Conservation (phyloP, 2,329 filamentous ascomycete species). For the Plenodomus biglobosus region DNA sequence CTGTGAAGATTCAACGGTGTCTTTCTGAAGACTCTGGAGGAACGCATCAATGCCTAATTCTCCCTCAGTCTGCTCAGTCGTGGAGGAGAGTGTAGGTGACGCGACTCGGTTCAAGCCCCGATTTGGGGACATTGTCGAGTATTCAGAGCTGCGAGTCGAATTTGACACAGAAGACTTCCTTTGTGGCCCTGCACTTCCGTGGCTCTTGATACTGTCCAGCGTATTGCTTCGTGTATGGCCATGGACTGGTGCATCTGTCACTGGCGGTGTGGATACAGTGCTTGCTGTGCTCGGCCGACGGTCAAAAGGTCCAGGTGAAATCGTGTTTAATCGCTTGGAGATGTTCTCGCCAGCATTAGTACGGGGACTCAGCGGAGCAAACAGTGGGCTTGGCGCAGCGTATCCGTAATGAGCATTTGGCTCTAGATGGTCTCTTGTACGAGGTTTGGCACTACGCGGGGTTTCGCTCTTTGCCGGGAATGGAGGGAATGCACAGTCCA, state of each 20-base stretch:
- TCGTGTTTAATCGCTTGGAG: conserved; percentile 64
- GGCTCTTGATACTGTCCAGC: conserved; percentile 35
- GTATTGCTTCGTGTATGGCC: conserved; percentile 42
- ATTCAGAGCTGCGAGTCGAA: conserved; percentile 34
- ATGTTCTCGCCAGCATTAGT: conserved; percentile 49
- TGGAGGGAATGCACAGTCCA: conserved; percentile 57
- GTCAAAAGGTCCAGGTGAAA: conserved; percentile 68
- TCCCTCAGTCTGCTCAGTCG: conserved; percentile 25
- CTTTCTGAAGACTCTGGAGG: conserved; percentile 40
- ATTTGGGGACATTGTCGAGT: conserved; percentile 27
- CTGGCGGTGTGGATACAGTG: conserved; percentile 35
- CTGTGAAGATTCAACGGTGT: conserved; percentile 25
- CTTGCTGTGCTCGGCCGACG: conserved; percentile 42
- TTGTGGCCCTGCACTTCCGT: conserved; percentile 29
- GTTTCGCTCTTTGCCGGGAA: conserved; percentile 51
- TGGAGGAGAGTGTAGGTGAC: conserved; percentile 24
- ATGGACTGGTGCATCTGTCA: conserved; percentile 28
- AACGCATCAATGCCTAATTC: conserved; percentile 42
- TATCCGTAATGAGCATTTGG: conserved; percentile 33
- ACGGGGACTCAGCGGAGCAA: conserved; percentile 55
- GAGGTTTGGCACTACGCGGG: conserved; percentile 24
- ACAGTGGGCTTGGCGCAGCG: conserved; percentile 40
- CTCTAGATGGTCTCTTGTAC: conserved; percentile 25
- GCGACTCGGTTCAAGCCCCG: conserved; percentile 13
- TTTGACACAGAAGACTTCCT: conserved; percentile 35